These are phyloP conservation scores for Entonaema liquescens DNA, from an alignment of 495 filamentous ascomycete genomes.

Conservation along the genomic window DNA sequence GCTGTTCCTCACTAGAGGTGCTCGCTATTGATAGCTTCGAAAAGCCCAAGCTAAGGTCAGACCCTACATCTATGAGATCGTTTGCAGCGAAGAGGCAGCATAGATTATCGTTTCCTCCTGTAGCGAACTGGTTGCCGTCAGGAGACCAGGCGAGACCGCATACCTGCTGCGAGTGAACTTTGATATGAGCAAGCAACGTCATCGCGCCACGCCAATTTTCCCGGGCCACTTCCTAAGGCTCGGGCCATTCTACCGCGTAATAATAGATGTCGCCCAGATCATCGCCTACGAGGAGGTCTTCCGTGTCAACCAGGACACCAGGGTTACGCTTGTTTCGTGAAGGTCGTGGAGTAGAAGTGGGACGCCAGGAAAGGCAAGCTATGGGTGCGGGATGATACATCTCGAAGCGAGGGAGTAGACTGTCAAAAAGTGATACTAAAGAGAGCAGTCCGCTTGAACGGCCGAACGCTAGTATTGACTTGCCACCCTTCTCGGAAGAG, in stretches of 20 bases:
- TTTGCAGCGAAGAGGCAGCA: constrained; percentile 82
- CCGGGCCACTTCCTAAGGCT: constrained; percentile 60
- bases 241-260: constrained; percentile 90
- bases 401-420: constrained; percentile 70
- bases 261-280: constrained; percentile 87
- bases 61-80: constrained; percentile 59
- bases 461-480: constrained; percentile 85
- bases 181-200: constrained; percentile 78
- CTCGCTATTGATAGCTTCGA: constrained; percentile 7
- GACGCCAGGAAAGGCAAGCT: constrained; percentile 78
- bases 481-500: constrained; percentile 78
- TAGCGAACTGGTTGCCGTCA: constrained; percentile 79
- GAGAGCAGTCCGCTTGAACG: constrained; percentile 71
- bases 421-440: constrained; percentile 62
- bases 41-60: constrained; percentile 5
- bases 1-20: constrained; percentile 1
- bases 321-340: constrained; percentile 49
- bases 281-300: constrained; percentile 90
- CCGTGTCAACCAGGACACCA: constrained; percentile 60
- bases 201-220: constrained; percentile 78
- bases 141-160: constrained; percentile 91
- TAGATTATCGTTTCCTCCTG: constrained; percentile 90
- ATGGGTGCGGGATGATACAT: constrained; percentile 73
- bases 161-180: constrained; percentile 86
- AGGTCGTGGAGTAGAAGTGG: constrained; percentile 54